Evolutionary conservation across 306 rosid species (phyloP).

Genomic region (Hippophae rhamnoides): DNA sequence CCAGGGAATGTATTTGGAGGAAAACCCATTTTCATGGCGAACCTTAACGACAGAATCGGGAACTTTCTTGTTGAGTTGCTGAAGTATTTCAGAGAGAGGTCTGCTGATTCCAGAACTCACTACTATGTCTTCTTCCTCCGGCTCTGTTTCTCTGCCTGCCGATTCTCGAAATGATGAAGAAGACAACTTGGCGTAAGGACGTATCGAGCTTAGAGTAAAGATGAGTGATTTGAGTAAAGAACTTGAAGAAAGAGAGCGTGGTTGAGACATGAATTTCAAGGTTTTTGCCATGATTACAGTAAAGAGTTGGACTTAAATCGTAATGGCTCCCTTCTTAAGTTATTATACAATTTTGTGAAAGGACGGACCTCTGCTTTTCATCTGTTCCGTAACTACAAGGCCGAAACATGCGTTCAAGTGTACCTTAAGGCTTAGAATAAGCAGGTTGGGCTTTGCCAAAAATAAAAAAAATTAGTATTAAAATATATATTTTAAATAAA

Average conservation of each 20-base stretch:
- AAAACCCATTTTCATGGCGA: constrained; percentile 47
- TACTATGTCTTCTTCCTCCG: neutral
- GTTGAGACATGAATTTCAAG: neutral
- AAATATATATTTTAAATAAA: too few relatives aligned
- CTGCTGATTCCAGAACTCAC: constrained; percentile 53
- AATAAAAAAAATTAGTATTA: too few relatives aligned
- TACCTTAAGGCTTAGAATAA: too few relatives aligned
- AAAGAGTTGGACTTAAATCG: neutral
- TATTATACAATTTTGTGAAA: too few relatives aligned
- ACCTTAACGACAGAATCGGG: constrained; percentile 57
- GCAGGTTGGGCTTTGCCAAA: too few relatives aligned
- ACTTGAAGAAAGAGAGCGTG: neutral
- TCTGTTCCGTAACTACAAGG: too few relatives aligned
- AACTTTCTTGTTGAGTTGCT: constrained; percentile 69
- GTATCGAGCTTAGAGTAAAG: constrained; percentile 3
- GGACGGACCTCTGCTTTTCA: too few relatives aligned
- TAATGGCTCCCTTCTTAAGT: constrained; percentile 13
- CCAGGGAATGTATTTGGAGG: constrained; percentile 66
- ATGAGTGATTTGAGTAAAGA: neutral
- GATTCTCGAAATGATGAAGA: constrained; percentile 7
- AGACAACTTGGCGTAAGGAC: constrained; percentile 9
- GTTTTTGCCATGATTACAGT: neutral
- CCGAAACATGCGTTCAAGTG: too few relatives aligned
- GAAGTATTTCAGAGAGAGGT: constrained; percentile 61
- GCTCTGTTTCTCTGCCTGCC: constrained; percentile 1